A percentile compares a stretch with the other conserved stretches of the same genome.
Evolutionary conservation across 1,284 basidiomycete genomes (phyloP).

Genomic region (Chondrostereum purpureum): DNA sequence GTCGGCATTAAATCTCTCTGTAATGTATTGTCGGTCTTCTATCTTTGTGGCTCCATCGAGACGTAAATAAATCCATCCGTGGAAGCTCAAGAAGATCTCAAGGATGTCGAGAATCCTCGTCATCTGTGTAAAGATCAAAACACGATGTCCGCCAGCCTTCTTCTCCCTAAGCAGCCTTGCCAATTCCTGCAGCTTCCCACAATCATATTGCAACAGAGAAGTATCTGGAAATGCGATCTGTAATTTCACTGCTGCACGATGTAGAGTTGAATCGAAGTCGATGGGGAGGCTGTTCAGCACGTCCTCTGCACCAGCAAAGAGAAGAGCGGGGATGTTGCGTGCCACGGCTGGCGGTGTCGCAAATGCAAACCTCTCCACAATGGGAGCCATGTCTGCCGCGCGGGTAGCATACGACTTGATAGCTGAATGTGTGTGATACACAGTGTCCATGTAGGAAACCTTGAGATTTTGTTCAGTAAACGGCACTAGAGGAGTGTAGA

Average conservation of each 20-base stretch:
- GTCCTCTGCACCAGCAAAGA: conserved; percentile 40
- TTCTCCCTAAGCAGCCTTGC: conserved; percentile 74
- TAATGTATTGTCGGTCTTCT: conserved; percentile 92
- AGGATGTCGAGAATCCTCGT: conserved; percentile 91
- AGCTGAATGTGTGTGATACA: conserved; percentile 34
- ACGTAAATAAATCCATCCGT: conserved; percentile 90
- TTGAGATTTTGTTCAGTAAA: conserved; percentile 37
- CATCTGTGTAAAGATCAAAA: conserved; percentile 98
- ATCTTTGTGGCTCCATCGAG: conserved; percentile 95
- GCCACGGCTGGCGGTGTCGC: conserved; percentile 80
- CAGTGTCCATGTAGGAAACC: conserved; percentile 34
- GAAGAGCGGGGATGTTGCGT: conserved; percentile 61
- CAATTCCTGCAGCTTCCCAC: conserved; percentile 90
- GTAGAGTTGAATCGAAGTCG: conserved; percentile 64
- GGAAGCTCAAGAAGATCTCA: conserved; percentile 89
- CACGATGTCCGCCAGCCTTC: conserved; percentile 83
- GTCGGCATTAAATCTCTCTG: conserved; percentile 95
- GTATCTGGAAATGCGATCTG: conserved; percentile 94
- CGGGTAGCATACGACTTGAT: conserved; percentile 66
- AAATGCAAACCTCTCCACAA: conserved; percentile 77
- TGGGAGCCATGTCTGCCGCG: conserved; percentile 44
- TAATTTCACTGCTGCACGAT: conserved; percentile 72
- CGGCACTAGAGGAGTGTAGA: conserved; percentile 52
- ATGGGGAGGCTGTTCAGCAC: conserved; percentile 27
- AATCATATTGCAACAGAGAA: conserved; percentile 90